A percentile compares a stretch with the other conserved stretches of the same genome.
These are phyloP conservation scores for Podila epicladia DNA, from an alignment of 192 early-diverging fungal genomes.

Conservation along the genomic window DNA sequence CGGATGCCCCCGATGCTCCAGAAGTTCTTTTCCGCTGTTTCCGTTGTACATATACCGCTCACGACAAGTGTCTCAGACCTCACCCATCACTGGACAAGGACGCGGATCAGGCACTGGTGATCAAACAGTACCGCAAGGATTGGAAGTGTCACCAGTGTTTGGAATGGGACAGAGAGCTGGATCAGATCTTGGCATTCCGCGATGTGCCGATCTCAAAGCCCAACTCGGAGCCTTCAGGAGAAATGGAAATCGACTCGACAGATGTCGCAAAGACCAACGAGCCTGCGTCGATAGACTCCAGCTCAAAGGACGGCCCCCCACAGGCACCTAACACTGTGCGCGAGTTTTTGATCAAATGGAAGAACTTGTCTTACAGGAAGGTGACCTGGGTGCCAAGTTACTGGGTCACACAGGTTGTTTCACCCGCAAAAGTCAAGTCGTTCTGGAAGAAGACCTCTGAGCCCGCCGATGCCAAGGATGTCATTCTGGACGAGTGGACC, in stretches of 20 bases:
- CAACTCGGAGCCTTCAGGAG: neutral
- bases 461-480: conserved; percentile 24
- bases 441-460: conserved; percentile 37
- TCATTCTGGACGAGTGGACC: conserved; percentile 47
- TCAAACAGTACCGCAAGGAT: conserved; percentile 44
- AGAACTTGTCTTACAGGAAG: conserved; percentile 56
- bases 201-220: conserved; percentile 28
- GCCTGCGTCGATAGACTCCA: neutral
- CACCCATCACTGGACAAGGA: conserved; percentile 17
- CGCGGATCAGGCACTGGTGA: conserved; percentile 8
- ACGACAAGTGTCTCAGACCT: conserved; percentile 39
- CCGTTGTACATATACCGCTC: conserved; percentile 41
- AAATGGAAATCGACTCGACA: conserved; percentile 20
- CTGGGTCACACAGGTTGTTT: conserved; percentile 53
- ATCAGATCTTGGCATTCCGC: conserved; percentile 40
- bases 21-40: conserved; percentile 50
- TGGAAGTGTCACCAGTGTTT: conserved; percentile 53
- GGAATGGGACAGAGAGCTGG: conserved; percentile 49
- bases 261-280: conserved; percentile 10
- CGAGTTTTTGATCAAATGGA: conserved; percentile 61
- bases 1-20: neutral
- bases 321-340: conserved; percentile 22
- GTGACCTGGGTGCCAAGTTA: conserved; percentile 58
- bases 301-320: conserved; percentile 16
- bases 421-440: conserved; percentile 22